Base-by-base conservation (phyloP, 129 eudicot genomes). In the Daucus carota region DNA sequence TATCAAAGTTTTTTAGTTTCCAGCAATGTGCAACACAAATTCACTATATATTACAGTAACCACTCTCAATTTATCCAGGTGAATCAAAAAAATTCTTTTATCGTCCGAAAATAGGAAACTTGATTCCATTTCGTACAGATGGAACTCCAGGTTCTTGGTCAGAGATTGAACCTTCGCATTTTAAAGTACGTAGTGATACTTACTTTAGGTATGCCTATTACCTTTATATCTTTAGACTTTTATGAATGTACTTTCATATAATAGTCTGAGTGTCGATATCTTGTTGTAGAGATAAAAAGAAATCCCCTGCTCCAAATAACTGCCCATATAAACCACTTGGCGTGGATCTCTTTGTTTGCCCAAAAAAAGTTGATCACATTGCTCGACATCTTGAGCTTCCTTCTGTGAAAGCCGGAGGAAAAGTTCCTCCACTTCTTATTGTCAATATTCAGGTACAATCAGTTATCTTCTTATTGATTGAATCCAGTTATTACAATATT, bases 361-460 rank as follows among this genome's bases (percentile, higher is more conserved):
- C 88, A 15, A 88, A 80, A 83, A 95, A 95, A 85, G 80, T 91
- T 54, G 84, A 88, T 75, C 97, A 95, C 82, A 84, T 91, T 73
- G 94, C 99, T 34, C 92, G 89, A 50, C 91, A 95, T 86, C 80
- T 95, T 22, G 92, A 95, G 75, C 96, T 95, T 74, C 99, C 99
- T 48, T 40, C 85, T 17, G 48, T 89, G 32, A 82, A 86, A 84
- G 85, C 79, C 31, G 83, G 88, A 12, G 88, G 86, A 29, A 77
- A 80, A 38, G 24, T 88, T 65, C 99, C 99, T 1, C 83, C 89
- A 41, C 83, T 91, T 60, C 89, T 95, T 52, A 86, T 95, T 33
- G 92, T 95, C 78, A 95, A 95, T 80, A 91, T 95, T 78, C 97
- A 91, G 94, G 99, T 91, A 69, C 29, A 41, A 29, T 14, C 76